phyloP scores from a whole-genome alignment of 2,329 filamentous ascomycete genomes.

The Arachnopeziza araneosa region DNA sequence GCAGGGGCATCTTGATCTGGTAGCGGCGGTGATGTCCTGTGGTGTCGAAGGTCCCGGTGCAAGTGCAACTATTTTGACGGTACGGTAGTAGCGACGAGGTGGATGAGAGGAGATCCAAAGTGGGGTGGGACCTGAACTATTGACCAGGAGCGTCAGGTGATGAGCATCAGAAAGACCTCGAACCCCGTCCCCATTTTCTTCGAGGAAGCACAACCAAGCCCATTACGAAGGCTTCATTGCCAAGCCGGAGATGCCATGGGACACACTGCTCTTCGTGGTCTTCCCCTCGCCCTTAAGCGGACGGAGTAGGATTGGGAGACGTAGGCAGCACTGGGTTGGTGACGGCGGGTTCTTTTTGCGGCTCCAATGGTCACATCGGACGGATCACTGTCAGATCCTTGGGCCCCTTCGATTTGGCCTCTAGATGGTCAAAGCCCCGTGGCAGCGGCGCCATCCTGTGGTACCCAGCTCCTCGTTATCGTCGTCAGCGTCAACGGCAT shows the following conservation, averaged over 20 bases:
- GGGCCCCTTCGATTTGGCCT: background rate
- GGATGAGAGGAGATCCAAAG: background rate
- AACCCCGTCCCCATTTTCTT: background rate
- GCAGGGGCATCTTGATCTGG: constrained; percentile 26
- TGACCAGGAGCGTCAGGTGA: background rate
- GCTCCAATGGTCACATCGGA: background rate
- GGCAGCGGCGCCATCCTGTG: background rate
- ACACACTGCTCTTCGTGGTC: no score
- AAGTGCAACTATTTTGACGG: no score
- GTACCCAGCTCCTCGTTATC: background rate
- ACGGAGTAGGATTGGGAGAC: no score
- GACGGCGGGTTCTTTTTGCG: no score
- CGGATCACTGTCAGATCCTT: no score
- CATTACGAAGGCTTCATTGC: background rate
- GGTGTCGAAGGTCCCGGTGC: background rate
- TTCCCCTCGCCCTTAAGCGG: no score
- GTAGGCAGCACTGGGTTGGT: no score
- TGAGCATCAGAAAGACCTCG: background rate
- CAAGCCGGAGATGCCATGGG: no score
- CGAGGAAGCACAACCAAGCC: background rate
- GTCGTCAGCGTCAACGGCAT: background rate
- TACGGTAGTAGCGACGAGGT: background rate
- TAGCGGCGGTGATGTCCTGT: background rate
- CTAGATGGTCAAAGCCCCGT: background rate
- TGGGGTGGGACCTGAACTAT: background rate